These are phyloP conservation scores for Wickerhamiella domercqiae DNA, from an alignment of 805 yeast genomes.

Conservation along the genomic window DNA sequence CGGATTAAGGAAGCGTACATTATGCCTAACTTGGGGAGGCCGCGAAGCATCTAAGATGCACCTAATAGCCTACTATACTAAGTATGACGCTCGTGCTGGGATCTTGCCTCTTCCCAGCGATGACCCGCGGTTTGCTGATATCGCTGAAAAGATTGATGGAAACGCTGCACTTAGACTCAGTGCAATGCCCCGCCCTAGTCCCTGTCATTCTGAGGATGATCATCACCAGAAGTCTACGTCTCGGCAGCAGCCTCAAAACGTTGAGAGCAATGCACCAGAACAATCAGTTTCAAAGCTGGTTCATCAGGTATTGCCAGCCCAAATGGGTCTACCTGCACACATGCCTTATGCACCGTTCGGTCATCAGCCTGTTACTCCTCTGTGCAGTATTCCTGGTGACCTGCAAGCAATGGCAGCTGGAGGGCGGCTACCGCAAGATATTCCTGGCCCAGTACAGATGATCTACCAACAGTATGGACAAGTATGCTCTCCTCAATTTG, in stretches of 20 bases:
- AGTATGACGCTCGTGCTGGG: slow-evolving; percentile 19
- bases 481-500: no score
- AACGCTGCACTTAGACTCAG: no score
- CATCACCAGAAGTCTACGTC: neutral
- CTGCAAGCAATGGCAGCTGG: no score
- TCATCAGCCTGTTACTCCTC: no score
- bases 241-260: neutral
- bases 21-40: slow-evolving; percentile 27
- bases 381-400: no score
- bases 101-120: slow-evolving; percentile 29
- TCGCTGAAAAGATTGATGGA: slow-evolving; percentile 9
- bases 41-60: slow-evolving; percentile 42
- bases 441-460: no score
- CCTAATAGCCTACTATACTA: slow-evolving; percentile 38
- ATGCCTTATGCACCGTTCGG: no score
- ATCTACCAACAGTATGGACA: no score
- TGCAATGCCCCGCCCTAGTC: no score
- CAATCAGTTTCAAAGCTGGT: neutral
- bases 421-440: no score
- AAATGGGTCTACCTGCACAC: no score
- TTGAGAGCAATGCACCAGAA: neutral
- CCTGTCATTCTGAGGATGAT: no score
- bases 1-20: slow-evolving; percentile 52
- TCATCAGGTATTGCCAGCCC: neutral
- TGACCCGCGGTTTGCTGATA: slow-evolving; percentile 28